Base-by-base conservation (phyloP, 805 yeast species). In the Wickerhamomyces bovis region DNA sequence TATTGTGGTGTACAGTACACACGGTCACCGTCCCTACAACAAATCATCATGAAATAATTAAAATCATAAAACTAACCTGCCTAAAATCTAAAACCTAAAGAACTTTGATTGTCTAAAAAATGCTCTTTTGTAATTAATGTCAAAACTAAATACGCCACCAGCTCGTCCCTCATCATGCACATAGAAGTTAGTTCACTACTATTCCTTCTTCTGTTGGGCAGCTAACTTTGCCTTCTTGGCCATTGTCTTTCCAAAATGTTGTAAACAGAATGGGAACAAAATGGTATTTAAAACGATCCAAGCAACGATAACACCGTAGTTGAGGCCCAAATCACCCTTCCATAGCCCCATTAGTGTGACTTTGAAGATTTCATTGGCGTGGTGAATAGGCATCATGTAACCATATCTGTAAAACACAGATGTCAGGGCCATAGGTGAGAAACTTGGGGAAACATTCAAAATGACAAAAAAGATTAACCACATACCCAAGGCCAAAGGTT, bases 381-480 rank as follows among this genome's bases (percentile, higher is more conserved):
- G 82, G 55, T 81, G 81, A 45, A 83, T 72, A 5, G 94, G 95
- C 69, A 80, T 67, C 18, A 77, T 83, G 56, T 81, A 81, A 18
- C 89, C 86, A 61, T 74, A 81, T 46, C 82, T 66, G 65, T 69
- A 85, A 52, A 85, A 71, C n/a, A 61, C 52, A 5, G 82, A 78
- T 26, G 75, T 69, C 45, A 83, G 64, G 2, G 76, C 85, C 56
- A 85, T 61, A 9, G 90, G 83, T 12, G 80, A 65, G 57, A 84
- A 84, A 0, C 89, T 77, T 21, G 89, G 81, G 2, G 89, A 68
- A 44, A 84, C 79, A 59, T 86, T 86, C 28, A 73, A 41, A 48
- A 86, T 73, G 49, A 85, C 89, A 77, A 86, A 85, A 48, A 76
- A 71, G 52, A 85, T 68, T 55, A 86, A 60, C 89, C 90, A 84